phyloP scores from a whole-genome alignment of 768 basidiomycete genomes.

The Russula compacta region DNA sequence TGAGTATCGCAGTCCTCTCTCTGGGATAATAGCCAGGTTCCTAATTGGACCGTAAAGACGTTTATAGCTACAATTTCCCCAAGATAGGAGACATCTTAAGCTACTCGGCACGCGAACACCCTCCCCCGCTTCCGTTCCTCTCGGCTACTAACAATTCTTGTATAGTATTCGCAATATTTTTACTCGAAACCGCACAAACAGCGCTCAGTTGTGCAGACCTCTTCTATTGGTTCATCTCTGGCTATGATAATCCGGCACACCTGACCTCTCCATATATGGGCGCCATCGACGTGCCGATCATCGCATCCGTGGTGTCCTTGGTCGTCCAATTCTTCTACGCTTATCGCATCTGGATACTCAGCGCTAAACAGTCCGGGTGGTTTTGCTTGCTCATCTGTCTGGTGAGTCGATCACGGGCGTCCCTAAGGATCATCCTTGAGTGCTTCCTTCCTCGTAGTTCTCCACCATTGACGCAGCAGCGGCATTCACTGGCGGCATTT shows the following conservation, averaged over 20 bases:
- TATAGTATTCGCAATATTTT: slow-evolving; percentile 23
- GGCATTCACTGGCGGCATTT: not conserved
- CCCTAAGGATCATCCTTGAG: too few relatives aligned
- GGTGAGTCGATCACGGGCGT: not conserved
- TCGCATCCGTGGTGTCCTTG: not conserved
- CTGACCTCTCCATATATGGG: slow-evolving; percentile 19
- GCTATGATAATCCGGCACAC: slow-evolving; percentile 24
- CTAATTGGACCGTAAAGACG: not conserved
- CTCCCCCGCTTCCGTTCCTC: not conserved
- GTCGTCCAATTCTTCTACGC: slow-evolving; percentile 1
- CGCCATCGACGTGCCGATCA: slow-evolving; percentile 11
- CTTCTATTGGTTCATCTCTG: slow-evolving; percentile 24
- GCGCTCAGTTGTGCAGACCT: slow-evolving; percentile 23
- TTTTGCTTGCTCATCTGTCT: not conserved
- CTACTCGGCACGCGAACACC: not conserved
- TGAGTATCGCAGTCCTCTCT: slow-evolving; percentile 9
- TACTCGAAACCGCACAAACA: slow-evolving; percentile 23
- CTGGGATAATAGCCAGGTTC: not conserved
- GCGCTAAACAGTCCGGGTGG: not conserved
- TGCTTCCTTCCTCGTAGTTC: not conserved
- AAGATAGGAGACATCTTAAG: not conserved
- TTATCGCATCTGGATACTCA: slow-evolving; percentile 2
- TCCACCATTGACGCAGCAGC: not conserved
- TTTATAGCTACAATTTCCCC: slow-evolving; percentile 4
- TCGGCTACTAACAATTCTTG: not conserved